Conservation (phyloP, 164 flowering plant species). For the Saururus chinensis region DNA sequence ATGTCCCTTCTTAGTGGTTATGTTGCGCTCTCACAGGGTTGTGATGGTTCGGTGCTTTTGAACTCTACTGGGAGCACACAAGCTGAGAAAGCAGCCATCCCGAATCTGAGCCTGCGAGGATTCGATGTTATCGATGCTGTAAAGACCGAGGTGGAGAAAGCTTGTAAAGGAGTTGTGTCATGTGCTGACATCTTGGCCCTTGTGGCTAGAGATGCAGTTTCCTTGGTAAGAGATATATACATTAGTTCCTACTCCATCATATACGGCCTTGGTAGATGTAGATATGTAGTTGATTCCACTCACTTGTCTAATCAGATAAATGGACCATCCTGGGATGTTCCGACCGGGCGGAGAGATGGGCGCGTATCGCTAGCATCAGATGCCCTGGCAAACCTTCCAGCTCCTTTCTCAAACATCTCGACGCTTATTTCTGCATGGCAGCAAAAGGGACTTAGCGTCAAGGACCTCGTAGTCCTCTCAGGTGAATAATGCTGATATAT, state of each 20-base stretch:
- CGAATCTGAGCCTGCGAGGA: constrained; percentile 43
- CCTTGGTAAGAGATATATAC: constrained; percentile 9
- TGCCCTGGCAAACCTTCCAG: constrained; percentile 26
- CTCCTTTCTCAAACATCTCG: constrained; percentile 36
- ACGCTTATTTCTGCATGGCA: constrained; percentile 17
- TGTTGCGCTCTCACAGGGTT: constrained; percentile 29
- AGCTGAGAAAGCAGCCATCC: constrained; percentile 40
- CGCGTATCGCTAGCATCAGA: constrained; percentile 27
- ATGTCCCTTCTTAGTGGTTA: background rate
- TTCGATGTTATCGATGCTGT: constrained; percentile 36
- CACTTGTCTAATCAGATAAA: constrained; percentile 10
- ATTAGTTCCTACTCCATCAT: background rate
- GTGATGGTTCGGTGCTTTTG: constrained; percentile 61
- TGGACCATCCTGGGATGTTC: constrained; percentile 40
- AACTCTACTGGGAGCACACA: constrained; percentile 12
- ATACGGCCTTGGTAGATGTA: too few relatives aligned
- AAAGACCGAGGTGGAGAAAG: constrained; percentile 32
- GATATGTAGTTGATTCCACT: too few relatives aligned
- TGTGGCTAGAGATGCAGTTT: constrained; percentile 42
- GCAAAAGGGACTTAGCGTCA: constrained; percentile 30
- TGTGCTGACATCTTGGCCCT: constrained; percentile 44
- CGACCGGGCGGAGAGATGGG: constrained; percentile 67
- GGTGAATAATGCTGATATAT: too few relatives aligned
- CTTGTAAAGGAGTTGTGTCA: constrained; percentile 51
- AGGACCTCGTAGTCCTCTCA: constrained; percentile 55